Percentiles rank a stretch among this genome's conserved stretches.
Conservation (phyloP, 2,329 filamentous ascomycete species). For the Colletotrichum cuscutae region DNA sequence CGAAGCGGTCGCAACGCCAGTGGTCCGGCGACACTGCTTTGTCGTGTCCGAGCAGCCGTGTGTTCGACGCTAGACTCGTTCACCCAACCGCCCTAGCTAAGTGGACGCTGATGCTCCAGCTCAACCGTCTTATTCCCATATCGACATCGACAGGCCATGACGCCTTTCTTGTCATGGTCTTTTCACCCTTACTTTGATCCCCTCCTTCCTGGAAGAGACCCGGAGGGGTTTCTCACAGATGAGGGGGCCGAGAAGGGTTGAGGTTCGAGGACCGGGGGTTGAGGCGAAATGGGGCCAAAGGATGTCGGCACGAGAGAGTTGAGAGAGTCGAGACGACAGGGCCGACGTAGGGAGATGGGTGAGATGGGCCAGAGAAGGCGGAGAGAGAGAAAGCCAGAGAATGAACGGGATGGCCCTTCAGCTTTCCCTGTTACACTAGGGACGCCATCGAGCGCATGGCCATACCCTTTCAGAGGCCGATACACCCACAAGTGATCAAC, state of each 20-base stretch:
- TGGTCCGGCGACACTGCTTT: not conserved
- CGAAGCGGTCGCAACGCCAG: constrained; percentile 6
- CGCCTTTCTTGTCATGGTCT: not conserved
- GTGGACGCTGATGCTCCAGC: not conserved
- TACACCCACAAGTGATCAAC: constrained; percentile 3
- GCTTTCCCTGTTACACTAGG: too few relatives aligned
- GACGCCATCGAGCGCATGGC: not conserved
- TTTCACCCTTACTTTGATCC: not conserved
- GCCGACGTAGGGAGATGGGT: too few relatives aligned
- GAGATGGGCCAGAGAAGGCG: too few relatives aligned
- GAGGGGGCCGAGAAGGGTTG: not conserved
- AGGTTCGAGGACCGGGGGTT: not conserved
- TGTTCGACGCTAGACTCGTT: not conserved
- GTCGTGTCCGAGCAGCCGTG: not conserved
- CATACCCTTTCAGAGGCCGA: not conserved
- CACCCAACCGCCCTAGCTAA: not conserved
- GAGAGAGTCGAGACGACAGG: not conserved
- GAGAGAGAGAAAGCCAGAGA: too few relatives aligned
- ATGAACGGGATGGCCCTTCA: not conserved
- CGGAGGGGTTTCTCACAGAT: not conserved
- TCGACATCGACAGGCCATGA: not conserved
- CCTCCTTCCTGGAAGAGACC: not conserved
- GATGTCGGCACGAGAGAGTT: not conserved
- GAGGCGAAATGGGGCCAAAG: not conserved
- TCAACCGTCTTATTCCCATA: not conserved